A percentile compares a stretch with the other conserved stretches of the same genome.
Evolutionary conservation across 306 rosid genomes (phyloP).

Genomic region (Datisca glomerata): DNA sequence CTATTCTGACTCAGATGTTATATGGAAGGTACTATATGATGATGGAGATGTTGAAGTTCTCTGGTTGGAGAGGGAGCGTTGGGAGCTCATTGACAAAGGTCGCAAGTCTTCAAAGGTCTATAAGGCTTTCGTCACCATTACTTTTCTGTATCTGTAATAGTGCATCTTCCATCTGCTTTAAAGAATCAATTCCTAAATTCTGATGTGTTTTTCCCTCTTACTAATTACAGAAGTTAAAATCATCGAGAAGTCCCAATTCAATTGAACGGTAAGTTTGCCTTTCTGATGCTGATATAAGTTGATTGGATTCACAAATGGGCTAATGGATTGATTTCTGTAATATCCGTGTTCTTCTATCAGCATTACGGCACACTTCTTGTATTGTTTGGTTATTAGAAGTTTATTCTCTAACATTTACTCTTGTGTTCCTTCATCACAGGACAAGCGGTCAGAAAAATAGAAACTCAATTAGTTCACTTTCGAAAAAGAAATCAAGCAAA

Average conservation of each 20-base stretch:
- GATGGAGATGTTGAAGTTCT: slow-evolving; percentile 65
- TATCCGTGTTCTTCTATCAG: neutral
- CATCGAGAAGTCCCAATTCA: slow-evolving; percentile 33
- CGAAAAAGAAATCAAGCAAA: slow-evolving; percentile 31
- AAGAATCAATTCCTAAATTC: slow-evolving; percentile 14
- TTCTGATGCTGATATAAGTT: too few species aligned
- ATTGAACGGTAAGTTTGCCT: slow-evolving; percentile 45
- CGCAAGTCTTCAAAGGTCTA: slow-evolving; percentile 43
- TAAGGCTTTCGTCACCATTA: slow-evolving; percentile 4
- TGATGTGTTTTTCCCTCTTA: slow-evolving; percentile 19
- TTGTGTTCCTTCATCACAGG: slow-evolving; percentile 38
- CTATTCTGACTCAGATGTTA: too few species aligned
- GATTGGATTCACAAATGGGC: too few species aligned
- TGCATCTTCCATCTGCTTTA: slow-evolving; percentile 14
- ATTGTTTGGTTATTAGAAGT: neutral
- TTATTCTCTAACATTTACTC: too few species aligned
- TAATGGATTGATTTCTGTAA: too few species aligned
- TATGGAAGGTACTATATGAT: slow-evolving; percentile 54
- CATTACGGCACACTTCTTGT: neutral
- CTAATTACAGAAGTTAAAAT: slow-evolving; percentile 54
- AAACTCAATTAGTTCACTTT: slow-evolving; percentile 21
- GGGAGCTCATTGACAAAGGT: slow-evolving; percentile 41
- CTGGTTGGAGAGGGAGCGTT: slow-evolving; percentile 41
- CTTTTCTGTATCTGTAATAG: slow-evolving; percentile 14
- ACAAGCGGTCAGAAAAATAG: slow-evolving; percentile 35